phyloP scores from a whole-genome alignment of 805 yeast species.

The Candida gorgasii region DNA sequence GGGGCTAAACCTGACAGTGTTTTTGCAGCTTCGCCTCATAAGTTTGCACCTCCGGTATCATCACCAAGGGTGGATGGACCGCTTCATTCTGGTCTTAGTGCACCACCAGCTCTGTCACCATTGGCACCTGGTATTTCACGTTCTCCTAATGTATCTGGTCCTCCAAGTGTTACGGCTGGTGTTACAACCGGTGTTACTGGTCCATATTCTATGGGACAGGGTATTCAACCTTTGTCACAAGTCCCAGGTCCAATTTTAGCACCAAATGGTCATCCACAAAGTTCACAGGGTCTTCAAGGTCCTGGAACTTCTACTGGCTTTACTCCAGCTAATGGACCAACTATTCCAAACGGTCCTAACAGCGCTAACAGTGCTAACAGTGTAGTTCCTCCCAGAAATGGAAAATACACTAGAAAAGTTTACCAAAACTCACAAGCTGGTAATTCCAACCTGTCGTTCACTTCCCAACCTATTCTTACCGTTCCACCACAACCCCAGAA shows the following conservation, averaged over 20 bases:
- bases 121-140: not conserved
- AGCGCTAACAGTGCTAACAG: too few species aligned
- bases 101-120: not conserved
- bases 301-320: too few species aligned
- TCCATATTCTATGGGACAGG: not conserved
- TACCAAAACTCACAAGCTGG: constrained; percentile 15
- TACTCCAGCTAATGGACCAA: too few species aligned
- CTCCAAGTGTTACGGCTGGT: not conserved
- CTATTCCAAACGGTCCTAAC: too few species aligned
- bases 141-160: not conserved
- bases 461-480: constrained; percentile 8
- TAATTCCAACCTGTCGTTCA: constrained; percentile 15
- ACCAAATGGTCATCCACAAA: too few species aligned
- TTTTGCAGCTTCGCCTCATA: constrained; percentile 14
- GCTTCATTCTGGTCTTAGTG: not conserved
- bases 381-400: not conserved
- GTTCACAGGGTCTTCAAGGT: too few species aligned
- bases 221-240: not conserved
- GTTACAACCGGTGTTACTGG: not conserved
- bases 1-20: not conserved
- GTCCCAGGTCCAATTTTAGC: too few species aligned
- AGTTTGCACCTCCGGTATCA: constrained; percentile 24
- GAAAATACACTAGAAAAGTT: constrained; percentile 4
- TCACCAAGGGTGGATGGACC: constrained; percentile 11
- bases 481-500: not conserved